Base-by-base conservation (phyloP, 495 filamentous ascomycete genomes). In the Penicillium pulvis region DNA sequence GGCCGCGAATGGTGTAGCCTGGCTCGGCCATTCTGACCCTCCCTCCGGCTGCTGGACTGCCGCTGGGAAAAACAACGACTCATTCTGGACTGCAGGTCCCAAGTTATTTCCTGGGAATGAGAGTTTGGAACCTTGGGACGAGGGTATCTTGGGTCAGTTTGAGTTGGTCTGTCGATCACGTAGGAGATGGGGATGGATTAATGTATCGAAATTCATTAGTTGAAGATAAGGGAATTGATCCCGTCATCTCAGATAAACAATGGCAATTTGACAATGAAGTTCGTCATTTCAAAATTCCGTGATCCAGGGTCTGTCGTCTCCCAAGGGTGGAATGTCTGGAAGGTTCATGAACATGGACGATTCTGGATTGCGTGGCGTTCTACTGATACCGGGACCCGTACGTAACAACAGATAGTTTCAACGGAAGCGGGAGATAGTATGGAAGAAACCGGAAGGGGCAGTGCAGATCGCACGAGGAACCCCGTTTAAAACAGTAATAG, bases 271-370 rank as follows among this genome's bases (percentile, higher is more conserved):
- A 49, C 46, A 48, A 31, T 28, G 46, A 49, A 17, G 46, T 14
- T 49, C 46, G 46, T 49, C 46, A 49, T 49, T 49, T 30, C 16
- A 12, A 6, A 17, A 39, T 39, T 23, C 20, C 28, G 28, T 36
- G 33, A 36, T 31, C 46, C 26, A 30, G 46, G 43, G 43, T 46
- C 23, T 46, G 10, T 7, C 16, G 16, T n/a, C 39, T 17, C 16
- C 39, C 39, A 16, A 41, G 16, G 39, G 39, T 16, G 60, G 67
- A 67, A 67, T 70, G 67, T 62, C 67, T 69, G 57, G 67, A 70
- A 70, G 67, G 56, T 70, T 70, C 67, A 65, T 59, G 67, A 70
- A 63, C 48, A 53, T 53, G n/a, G 43, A 46, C 43, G 43, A 46
- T 46, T 20, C 26, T 30, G 46, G 46, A 49, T 49, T 49, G 46